Conservation (phyloP, 371 early-diverging fungal species). For the Lichtheimia ramosa region DNA sequence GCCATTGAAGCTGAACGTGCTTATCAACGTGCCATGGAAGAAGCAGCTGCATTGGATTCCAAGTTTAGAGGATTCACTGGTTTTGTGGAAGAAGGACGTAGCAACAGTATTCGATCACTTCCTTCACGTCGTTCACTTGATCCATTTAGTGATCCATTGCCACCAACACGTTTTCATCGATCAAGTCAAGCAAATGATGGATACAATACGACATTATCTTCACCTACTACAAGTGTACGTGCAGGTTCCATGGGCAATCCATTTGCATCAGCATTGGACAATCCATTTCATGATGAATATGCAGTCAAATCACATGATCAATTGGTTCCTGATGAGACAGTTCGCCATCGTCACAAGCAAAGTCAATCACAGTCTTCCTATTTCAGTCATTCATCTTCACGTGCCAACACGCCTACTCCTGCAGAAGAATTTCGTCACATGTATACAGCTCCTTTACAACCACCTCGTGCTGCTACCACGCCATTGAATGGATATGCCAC, state of each 20-base stretch:
- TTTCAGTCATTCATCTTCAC: slow-evolving; percentile 13
- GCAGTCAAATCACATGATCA: slow-evolving; percentile 2
- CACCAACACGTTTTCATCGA: not conserved
- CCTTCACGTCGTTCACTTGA: slow-evolving; percentile 8
- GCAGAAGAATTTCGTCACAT: slow-evolving; percentile 11
- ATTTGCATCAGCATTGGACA: slow-evolving; percentile 21
- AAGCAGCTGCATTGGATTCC: slow-evolving; percentile 46
- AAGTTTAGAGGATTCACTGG: slow-evolving; percentile 44
- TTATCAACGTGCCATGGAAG: slow-evolving; percentile 28
- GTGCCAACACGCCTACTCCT: not conserved
- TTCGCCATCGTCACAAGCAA: slow-evolving; percentile 17
- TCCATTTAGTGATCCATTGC: not conserved
- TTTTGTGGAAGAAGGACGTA: slow-evolving; percentile 16
- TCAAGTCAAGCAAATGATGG: not conserved
- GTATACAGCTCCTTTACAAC: not conserved
- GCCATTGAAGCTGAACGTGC: slow-evolving; percentile 28
- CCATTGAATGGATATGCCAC: not conserved
- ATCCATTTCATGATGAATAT: slow-evolving; percentile 43
- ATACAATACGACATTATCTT: not conserved
- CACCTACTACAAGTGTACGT: slow-evolving; percentile 7
- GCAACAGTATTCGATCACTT: slow-evolving; percentile 5
- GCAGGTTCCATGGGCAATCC: slow-evolving; percentile 15
- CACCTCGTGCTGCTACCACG: not conserved
- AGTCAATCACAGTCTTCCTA: slow-evolving; percentile 39
- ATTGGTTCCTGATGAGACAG: not conserved